A percentile compares a stretch with the other conserved stretches of the same genome.
These are phyloP conservation scores for Mycena venus DNA, from an alignment of 768 basidiomycete species.

Conservation along the genomic window DNA sequence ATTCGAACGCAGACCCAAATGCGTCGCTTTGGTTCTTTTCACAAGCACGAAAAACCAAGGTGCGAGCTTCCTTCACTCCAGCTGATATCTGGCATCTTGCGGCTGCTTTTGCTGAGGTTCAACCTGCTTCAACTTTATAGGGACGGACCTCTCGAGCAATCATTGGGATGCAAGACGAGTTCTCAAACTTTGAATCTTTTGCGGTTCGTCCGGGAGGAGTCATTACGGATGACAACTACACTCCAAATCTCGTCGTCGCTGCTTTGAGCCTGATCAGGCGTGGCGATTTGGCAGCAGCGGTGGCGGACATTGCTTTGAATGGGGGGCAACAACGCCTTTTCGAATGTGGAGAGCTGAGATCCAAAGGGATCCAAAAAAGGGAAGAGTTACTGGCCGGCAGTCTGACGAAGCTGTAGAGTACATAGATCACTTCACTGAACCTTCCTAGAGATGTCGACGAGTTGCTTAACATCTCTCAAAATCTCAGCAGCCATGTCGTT, in stretches of 20 bases:
- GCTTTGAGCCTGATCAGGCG: slow-evolving; percentile 1
- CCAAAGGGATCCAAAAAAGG: not conserved
- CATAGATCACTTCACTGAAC: too few relatives aligned
- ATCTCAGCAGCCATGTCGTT: too few relatives aligned
- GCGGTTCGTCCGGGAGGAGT: not conserved
- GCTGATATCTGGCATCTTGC: not conserved
- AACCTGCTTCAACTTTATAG: slow-evolving; percentile 2
- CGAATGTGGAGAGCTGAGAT: slow-evolving; percentile 2
- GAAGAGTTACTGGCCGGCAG: too few relatives aligned
- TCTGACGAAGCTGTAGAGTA: too few relatives aligned
- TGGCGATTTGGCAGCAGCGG: slow-evolving; percentile 4
- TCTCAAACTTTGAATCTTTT: not conserved
- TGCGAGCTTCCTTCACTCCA: not conserved
- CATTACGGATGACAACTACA: not conserved
- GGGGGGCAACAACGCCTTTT: slow-evolving; percentile 1
- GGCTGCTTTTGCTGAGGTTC: slow-evolving; percentile 1
- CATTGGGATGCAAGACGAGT: slow-evolving; percentile 3
- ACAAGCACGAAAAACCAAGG: slow-evolving; percentile 10
- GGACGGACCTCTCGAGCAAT: slow-evolving; percentile 4
- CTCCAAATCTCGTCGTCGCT: not conserved
- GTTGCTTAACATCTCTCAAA: too few relatives aligned
- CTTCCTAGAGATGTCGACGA: too few relatives aligned
- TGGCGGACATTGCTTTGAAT: slow-evolving; percentile 3
- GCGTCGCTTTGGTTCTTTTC: slow-evolving; percentile 1
- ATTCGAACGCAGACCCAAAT: slow-evolving; percentile 5